phyloP scores from a whole-genome alignment of 2,329 filamentous ascomycete species.

The Bimuria novae-zelandiae region DNA sequence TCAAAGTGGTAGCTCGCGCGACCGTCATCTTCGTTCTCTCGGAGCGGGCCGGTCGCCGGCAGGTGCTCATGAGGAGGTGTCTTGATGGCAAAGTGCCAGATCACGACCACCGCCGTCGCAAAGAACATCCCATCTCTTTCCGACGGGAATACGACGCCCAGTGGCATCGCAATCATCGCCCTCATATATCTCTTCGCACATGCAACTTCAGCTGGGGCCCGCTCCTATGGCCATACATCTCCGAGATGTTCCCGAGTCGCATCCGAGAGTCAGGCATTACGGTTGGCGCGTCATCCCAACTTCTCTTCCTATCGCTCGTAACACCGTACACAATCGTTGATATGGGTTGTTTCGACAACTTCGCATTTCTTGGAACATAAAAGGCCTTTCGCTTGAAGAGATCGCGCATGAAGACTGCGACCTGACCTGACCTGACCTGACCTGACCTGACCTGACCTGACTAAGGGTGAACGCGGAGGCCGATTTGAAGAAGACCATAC shows the following conservation, averaged over 20 bases:
- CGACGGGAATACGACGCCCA: slow-evolving; percentile 30
- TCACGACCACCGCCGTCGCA: slow-evolving; percentile 40
- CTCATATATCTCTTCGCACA: slow-evolving; percentile 61
- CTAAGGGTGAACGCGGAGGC: too few species aligned
- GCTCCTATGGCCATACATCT: slow-evolving; percentile 58
- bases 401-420: slow-evolving; percentile 27
- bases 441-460: too few species aligned
- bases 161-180: slow-evolving; percentile 56
- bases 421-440: too few species aligned
- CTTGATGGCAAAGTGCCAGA: slow-evolving; percentile 44
- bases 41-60: slow-evolving; percentile 54
- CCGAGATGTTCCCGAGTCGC: slow-evolving; percentile 56
- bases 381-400: slow-evolving; percentile 43
- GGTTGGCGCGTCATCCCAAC: slow-evolving; percentile 57
- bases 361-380: slow-evolving; percentile 52
- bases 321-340: slow-evolving; percentile 57
- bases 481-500: too few species aligned
- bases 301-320: slow-evolving; percentile 54
- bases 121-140: slow-evolving; percentile 50
- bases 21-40: slow-evolving; percentile 60
- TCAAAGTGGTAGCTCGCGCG: slow-evolving; percentile 58
- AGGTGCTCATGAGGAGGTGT: slow-evolving; percentile 37
- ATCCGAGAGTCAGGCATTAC: slow-evolving; percentile 57
- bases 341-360: slow-evolving; percentile 54
- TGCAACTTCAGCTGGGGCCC: slow-evolving; percentile 61